phyloP scores from a whole-genome alignment of 305 asterid species.

The Fraxinus ornus region DNA sequence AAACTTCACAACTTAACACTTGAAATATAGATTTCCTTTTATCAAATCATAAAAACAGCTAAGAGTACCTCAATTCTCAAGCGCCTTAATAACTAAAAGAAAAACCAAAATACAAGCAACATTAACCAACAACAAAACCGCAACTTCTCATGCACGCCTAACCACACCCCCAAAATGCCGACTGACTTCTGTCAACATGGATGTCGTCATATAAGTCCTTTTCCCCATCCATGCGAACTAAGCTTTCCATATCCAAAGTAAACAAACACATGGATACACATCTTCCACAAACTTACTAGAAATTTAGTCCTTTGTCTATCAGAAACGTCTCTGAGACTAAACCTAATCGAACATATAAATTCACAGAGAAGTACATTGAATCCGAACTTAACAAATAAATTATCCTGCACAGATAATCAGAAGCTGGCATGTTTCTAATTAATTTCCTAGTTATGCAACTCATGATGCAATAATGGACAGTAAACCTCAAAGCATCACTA shows the following conservation, averaged over 20 bases:
- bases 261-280: not conserved
- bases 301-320: not conserved
- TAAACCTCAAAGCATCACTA: slow-evolving; percentile 3
- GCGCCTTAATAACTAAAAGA: not conserved
- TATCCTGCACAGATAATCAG: not conserved
- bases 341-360: not conserved
- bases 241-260: not conserved
- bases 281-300: not conserved
- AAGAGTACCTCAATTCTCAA: not conserved
- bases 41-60: not conserved
- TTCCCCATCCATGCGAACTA: not conserved
- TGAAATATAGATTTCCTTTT: not conserved
- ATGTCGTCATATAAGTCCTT: not conserved
- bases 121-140: not conserved
- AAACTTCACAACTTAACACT: too few relatives aligned
- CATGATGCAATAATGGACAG: not conserved
- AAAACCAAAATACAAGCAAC: not conserved
- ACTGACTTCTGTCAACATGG: not conserved
- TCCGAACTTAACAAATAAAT: not conserved
- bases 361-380: not conserved
- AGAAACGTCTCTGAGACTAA: not conserved
- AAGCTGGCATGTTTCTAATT: not conserved
- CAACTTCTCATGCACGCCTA: not conserved
- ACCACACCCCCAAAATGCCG: not conserved
- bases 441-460: not conserved